Percentiles rank a stretch among this genome's conserved stretches.
These are phyloP conservation scores for Boletus subcaerulescens DNA, from an alignment of 768 basidiomycete genomes.

Conservation along the genomic window DNA sequence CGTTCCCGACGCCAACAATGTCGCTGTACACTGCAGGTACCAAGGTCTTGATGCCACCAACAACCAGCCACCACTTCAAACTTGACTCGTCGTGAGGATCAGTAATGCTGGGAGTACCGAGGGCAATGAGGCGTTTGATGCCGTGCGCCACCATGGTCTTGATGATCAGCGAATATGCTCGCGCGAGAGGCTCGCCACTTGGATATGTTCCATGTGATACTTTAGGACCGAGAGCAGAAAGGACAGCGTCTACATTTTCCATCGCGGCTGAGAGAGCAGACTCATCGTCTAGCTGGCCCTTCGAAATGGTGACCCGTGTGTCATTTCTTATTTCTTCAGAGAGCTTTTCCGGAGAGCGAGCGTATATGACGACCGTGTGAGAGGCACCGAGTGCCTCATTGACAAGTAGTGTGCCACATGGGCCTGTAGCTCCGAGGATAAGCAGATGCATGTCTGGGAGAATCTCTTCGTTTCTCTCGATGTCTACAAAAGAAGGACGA, in stretches of 20 bases:
- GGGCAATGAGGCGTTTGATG: constrained; percentile 59
- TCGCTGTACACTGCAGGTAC: constrained; percentile 64
- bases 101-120: constrained; percentile 64
- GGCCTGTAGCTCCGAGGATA: constrained; percentile 70
- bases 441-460: constrained; percentile 46
- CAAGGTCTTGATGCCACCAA: constrained; percentile 36
- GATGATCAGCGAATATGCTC: constrained; percentile 55
- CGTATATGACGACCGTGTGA: constrained; percentile 56
- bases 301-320: constrained; percentile 44
- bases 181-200: constrained; percentile 55
- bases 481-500: not conserved
- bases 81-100: constrained; percentile 60
- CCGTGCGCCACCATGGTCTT: constrained; percentile 49
- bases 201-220: constrained; percentile 40
- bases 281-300: constrained; percentile 55
- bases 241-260: constrained; percentile 55
- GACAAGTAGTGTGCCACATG: constrained; percentile 54
- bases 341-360: constrained; percentile 62
- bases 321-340: constrained; percentile 47
- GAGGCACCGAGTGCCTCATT: constrained; percentile 47
- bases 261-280: constrained; percentile 50
- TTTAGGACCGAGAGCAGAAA: constrained; percentile 63
- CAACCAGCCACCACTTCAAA: constrained; percentile 36
- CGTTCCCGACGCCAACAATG: constrained; percentile 60
- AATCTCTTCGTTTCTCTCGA: not conserved